These are phyloP conservation scores for Flueggea neowawraea DNA, from an alignment of 441 rosid genomes.

Conservation along the genomic window DNA sequence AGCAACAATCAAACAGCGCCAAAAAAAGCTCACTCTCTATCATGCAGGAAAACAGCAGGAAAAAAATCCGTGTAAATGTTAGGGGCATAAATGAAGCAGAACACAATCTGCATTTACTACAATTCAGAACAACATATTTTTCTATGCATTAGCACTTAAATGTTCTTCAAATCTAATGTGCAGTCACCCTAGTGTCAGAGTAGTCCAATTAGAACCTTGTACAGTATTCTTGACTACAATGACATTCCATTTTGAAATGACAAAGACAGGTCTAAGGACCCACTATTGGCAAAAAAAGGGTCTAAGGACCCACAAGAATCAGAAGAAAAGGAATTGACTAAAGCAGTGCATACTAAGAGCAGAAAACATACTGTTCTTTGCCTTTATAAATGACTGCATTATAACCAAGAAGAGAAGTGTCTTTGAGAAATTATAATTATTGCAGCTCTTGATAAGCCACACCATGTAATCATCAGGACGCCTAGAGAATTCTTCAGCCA, in stretches of 20 bases:
- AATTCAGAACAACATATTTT: too few relatives aligned
- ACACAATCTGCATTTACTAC: background rate
- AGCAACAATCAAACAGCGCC: slow-evolving; percentile 67
- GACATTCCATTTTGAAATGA: too few relatives aligned
- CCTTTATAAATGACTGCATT: slow-evolving; percentile 55
- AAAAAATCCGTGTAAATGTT: background rate
- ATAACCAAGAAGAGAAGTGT: slow-evolving; percentile 66
- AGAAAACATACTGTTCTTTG: slow-evolving; percentile 37
- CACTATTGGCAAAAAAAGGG: background rate
- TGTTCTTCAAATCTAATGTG: too few relatives aligned
- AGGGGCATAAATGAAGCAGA: slow-evolving; percentile 2
- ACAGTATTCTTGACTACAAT: too few relatives aligned
- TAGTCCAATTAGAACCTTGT: too few relatives aligned
- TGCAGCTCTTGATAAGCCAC: slow-evolving; percentile 58
- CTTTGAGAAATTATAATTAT: slow-evolving; percentile 52
- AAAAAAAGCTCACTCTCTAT: slow-evolving; percentile 42
- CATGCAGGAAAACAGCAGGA: slow-evolving; percentile 19
- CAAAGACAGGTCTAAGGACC: background rate
- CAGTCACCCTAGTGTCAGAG: too few relatives aligned
- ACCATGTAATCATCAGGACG: slow-evolving; percentile 49
- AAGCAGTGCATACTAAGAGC: background rate
- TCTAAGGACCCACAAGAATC: background rate
- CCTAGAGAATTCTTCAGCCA: slow-evolving; percentile 52
- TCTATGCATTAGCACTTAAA: too few relatives aligned
- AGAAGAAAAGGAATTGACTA: background rate